These are phyloP conservation scores for Polygonum maritimum DNA, from an alignment of 148 eudicot genomes.

Conservation along the genomic window DNA sequence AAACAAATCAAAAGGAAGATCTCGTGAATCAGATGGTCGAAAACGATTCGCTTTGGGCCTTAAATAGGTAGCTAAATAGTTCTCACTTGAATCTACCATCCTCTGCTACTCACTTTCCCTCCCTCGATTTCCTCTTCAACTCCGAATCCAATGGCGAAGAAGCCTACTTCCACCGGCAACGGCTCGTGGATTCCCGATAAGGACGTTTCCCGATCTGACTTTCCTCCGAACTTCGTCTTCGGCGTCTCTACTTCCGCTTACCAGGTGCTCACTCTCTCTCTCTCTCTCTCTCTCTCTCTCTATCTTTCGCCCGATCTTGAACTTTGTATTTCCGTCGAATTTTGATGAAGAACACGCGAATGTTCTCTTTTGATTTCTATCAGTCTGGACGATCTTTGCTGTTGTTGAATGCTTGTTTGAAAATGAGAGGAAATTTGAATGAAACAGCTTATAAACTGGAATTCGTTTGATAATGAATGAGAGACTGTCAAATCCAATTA, in stretches of 20 bases:
- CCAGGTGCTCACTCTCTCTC: slow-evolving; percentile 33
- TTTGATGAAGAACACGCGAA: background rate
- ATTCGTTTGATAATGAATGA: background rate
- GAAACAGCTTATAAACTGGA: background rate
- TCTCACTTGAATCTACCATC: too few species aligned
- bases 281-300: too few species aligned
- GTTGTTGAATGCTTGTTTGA: background rate
- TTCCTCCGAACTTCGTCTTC: slow-evolving; percentile 53
- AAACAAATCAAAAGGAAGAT: background rate
- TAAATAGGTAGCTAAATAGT: too few species aligned
- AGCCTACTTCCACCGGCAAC: slow-evolving; percentile 13
- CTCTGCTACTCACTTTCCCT: background rate
- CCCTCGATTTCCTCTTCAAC: background rate
- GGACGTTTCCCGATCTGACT: slow-evolving; percentile 31
- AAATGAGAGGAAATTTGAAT: background rate
- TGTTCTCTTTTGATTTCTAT: background rate
- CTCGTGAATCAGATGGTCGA: background rate
- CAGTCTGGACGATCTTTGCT: background rate
- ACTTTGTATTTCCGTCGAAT: background rate
- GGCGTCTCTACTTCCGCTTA: slow-evolving; percentile 79
- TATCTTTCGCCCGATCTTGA: slow-evolving; percentile 5
- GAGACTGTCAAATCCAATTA: background rate
- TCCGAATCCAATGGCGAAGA: slow-evolving; percentile 21
- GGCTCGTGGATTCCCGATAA: background rate
- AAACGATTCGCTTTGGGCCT: background rate